Evolutionary conservation across 2,329 filamentous ascomycete species (phyloP), one percentile per base, ranked within the genome.

Genomic region (Ophiostoma montium): DNA sequence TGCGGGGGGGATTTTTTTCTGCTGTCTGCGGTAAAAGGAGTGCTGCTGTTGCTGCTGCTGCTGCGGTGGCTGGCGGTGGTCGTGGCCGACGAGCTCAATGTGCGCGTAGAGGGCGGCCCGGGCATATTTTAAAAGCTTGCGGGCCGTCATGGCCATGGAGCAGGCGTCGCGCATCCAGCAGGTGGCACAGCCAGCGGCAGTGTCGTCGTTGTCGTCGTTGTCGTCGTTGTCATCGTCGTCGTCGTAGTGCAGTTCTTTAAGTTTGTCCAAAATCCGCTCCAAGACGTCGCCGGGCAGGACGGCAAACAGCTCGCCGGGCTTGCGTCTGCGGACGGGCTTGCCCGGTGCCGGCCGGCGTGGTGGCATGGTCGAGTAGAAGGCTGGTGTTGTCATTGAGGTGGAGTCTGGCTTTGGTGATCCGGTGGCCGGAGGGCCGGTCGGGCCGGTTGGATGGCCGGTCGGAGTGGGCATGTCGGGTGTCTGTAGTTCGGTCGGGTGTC

Each of bases 121-220:
- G 7, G 74, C 75, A 36, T 68, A 69, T 54, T 68, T 69, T 56
- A 70, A 64, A 64, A 74, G 72, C 56, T 72, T 77, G 53, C 67
- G 69, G 15, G 70, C 72, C 35, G 68, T 65, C 11, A 76, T 50
- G 11, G 70, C 67, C 36, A 80, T 59, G 38, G 68, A 70, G 55
- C 70, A 74, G 30, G 72, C 62, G 56, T 82, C 77, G 45, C 78
- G 68, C 74, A 79, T 78, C 73, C 75, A 80, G 60, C 78, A 82
- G 16, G 78, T 81, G 15, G 76, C 70, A 58, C 78, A 82, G 60
- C 75, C 78, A n/a, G n/a, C n/a, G n/a, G n/a, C n/a, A n/a, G n/a
- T n/a, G 31, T 35, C 31, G 32, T 63, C 62, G 54, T 69, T 73
- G 3, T 63, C 62, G 13, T 62, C 57, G 7, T 60, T 62, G 54